These are phyloP conservation scores for Calonectria pseudoreteaudii DNA, from an alignment of 2,329 filamentous ascomycete genomes.

Conservation along the genomic window DNA sequence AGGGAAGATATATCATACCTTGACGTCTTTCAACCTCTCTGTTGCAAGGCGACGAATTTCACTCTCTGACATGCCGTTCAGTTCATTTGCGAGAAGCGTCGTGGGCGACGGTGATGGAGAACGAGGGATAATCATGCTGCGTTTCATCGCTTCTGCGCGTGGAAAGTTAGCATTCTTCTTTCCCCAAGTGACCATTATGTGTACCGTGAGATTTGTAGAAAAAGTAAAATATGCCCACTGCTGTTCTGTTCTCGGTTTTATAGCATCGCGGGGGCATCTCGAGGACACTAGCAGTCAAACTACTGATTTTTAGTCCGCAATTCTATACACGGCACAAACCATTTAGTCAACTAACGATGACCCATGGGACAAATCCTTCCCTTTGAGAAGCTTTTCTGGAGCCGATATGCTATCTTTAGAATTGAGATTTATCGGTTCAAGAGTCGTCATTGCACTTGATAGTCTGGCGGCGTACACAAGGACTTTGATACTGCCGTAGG, in stretches of 20 bases:
- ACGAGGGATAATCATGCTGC: conserved; percentile 38
- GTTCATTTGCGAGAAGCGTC: background rate
- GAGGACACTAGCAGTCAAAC: background rate
- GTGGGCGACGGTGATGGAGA: conserved; percentile 18
- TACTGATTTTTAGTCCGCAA: background rate
- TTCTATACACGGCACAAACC: background rate
- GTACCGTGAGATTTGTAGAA: conserved; percentile 38
- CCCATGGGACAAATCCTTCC: conserved; percentile 40
- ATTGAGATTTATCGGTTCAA: background rate
- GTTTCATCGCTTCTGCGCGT: conserved; percentile 35
- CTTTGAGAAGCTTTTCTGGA: conserved; percentile 43
- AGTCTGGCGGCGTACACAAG: fast-evolving
- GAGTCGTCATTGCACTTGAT: background rate
- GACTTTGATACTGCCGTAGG: conserved; percentile 31
- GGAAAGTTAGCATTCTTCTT: too few relatives aligned
- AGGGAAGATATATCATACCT: conserved; percentile 19
- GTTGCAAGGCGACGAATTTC: conserved; percentile 36
- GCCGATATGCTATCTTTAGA: background rate
- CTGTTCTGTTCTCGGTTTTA: fast-evolving
- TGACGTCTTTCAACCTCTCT: conserved; percentile 29
- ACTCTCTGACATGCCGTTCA: conserved; percentile 21
- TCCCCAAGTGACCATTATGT: background rate
- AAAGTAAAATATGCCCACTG: conserved; percentile 29
- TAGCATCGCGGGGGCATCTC: background rate
- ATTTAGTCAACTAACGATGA: conserved; percentile 23